phyloP scores from a whole-genome alignment of 2,329 filamentous ascomycete species.

The Neophaeococcomyces aloes region DNA sequence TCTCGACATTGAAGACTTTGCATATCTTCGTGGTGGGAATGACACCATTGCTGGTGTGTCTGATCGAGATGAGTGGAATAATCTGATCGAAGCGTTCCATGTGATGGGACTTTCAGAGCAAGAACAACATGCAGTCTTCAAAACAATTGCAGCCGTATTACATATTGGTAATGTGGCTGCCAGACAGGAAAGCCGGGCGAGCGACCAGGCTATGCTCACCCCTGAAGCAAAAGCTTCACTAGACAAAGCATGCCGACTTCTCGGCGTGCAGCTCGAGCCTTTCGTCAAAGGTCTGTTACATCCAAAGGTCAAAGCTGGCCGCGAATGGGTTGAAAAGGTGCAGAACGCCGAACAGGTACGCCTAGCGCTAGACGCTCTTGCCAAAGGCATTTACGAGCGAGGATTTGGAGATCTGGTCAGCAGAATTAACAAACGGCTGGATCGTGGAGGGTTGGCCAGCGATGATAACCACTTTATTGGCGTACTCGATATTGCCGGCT shows the following conservation, averaged over 20 bases:
- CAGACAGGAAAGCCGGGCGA: constrained; percentile 78
- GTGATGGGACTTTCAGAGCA: constrained; percentile 86
- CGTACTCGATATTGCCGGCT: constrained; percentile 95
- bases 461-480: constrained; percentile 95
- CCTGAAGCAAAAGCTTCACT: constrained; percentile 65
- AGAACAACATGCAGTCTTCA: constrained; percentile 72
- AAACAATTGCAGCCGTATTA: constrained; percentile 79
- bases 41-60: constrained; percentile 85
- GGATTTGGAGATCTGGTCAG: constrained; percentile 86
- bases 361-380: constrained; percentile 75
- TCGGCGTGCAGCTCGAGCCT: constrained; percentile 73
- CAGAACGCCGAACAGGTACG: constrained; percentile 95
- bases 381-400: constrained; percentile 96
- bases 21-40: constrained; percentile 84
- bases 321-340: constrained; percentile 97
- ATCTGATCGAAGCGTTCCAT: constrained; percentile 79
- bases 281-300: constrained; percentile 85
- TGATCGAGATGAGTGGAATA: constrained; percentile 81
- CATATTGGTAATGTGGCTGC: constrained; percentile 89
- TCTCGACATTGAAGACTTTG: constrained; percentile 72
- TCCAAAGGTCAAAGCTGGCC: constrained; percentile 85
- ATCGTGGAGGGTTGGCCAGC: constrained; percentile 67
- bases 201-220: constrained; percentile 77
- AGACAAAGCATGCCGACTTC: constrained; percentile 66
- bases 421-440: constrained; percentile 83